phyloP scores from a whole-genome alignment of 2,329 filamentous ascomycete species.

The Penicillium brasilianum region DNA sequence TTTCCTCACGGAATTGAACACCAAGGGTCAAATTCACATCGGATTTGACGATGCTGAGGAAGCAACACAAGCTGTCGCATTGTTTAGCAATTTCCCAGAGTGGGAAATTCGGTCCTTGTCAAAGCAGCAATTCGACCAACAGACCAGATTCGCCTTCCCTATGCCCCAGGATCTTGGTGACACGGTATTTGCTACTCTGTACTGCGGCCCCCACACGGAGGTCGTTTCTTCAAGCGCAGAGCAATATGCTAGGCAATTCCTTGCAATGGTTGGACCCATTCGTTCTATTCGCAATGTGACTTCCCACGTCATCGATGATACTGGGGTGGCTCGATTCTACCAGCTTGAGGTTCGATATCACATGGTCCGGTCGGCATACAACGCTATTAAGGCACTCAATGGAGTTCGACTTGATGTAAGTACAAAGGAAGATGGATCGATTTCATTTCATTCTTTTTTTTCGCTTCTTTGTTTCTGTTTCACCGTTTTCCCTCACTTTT shows the following conservation, averaged over 20 bases:
- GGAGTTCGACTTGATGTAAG: slow-evolving; percentile 9
- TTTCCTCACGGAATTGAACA: slow-evolving; percentile 9
- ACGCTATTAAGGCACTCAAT: slow-evolving; percentile 15
- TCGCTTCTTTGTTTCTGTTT: no score
- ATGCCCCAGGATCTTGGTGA: slow-evolving; percentile 11
- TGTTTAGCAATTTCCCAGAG: neutral
- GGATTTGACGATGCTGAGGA: slow-evolving; percentile 14
- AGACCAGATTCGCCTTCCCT: neutral
- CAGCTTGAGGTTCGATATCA: neutral
- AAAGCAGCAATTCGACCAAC: slow-evolving; percentile 1
- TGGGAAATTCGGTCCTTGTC: slow-evolving; percentile 1
- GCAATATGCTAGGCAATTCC: neutral
- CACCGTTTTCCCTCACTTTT: no score
- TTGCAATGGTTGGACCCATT: slow-evolving; percentile 14
- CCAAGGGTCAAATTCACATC: slow-evolving; percentile 14
- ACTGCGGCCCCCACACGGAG: slow-evolving; percentile 5
- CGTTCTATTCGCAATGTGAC: slow-evolving; percentile 4
- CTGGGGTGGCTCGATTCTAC: neutral
- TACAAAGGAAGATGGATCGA: neutral
- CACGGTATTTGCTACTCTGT: slow-evolving; percentile 10
- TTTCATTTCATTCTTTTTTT: no score
- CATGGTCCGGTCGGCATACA: slow-evolving; percentile 9
- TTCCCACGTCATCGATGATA: neutral
- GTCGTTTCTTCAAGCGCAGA: neutral
- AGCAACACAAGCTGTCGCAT: neutral